Percentiles rank a stretch among this genome's conserved stretches.
Conservation (phyloP, 768 basidiomycete genomes). For the Tulasnella sp. region DNA sequence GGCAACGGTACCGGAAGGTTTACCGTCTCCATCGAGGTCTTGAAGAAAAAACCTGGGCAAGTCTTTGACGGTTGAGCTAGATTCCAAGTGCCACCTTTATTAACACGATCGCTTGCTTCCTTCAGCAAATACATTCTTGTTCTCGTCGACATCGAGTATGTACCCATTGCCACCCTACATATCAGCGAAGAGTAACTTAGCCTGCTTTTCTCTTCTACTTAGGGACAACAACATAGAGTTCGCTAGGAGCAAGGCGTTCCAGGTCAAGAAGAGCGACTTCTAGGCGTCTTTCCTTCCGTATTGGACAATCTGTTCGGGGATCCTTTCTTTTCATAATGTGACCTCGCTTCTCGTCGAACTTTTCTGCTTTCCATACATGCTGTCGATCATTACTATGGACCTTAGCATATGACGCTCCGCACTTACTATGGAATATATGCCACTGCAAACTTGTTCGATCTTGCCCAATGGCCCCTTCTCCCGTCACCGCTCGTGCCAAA, state of each 20-base stretch:
- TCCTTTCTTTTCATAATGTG: too few relatives aligned
- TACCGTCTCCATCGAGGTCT: neutral
- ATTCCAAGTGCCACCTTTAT: too few relatives aligned
- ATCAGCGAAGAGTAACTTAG: too few relatives aligned
- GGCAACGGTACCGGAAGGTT: neutral
- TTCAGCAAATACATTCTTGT: neutral
- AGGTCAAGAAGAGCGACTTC: constrained; percentile 1
- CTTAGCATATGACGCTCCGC: neutral
- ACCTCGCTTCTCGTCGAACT: too few relatives aligned
- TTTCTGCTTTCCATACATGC: too few relatives aligned
- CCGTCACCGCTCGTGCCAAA: too few relatives aligned
- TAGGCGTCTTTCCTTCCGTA: neutral
- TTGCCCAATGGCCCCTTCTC: too few relatives aligned
- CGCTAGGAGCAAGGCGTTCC: neutral
- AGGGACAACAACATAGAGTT: neutral
- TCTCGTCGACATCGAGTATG: neutral
- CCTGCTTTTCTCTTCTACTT: neutral
- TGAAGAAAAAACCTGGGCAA: neutral
- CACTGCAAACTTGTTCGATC: too few relatives aligned
- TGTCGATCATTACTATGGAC: neutral
- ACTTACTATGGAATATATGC: too few relatives aligned
- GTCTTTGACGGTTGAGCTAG: neutral
- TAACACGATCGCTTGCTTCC: neutral
- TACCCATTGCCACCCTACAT: too few relatives aligned
- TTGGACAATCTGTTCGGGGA: too few relatives aligned